These are phyloP conservation scores for Diplodia scrobiculata DNA, from an alignment of 2,329 filamentous ascomycete genomes.

Conservation along the genomic window DNA sequence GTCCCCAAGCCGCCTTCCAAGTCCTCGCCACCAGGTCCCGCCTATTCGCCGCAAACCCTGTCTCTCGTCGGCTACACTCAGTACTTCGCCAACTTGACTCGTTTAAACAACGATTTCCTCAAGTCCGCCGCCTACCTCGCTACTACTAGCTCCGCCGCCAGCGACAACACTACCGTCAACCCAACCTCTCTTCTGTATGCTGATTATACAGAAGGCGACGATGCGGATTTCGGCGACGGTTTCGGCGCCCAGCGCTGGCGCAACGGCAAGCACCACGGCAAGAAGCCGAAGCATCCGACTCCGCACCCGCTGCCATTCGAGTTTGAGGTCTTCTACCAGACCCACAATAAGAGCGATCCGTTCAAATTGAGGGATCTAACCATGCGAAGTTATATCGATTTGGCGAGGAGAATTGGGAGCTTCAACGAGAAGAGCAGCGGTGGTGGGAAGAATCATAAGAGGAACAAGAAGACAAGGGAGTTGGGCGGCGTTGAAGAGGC, in stretches of 20 bases:
- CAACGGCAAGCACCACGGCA: slow-evolving; percentile 63
- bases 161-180: slow-evolving; percentile 15
- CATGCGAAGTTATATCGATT: slow-evolving; percentile 73
- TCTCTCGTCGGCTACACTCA: slow-evolving; percentile 81
- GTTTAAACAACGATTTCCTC: slow-evolving; percentile 73
- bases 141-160: slow-evolving; percentile 33
- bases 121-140: background rate
- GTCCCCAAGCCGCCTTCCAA: slow-evolving; percentile 72
- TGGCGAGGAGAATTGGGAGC: slow-evolving; percentile 75
- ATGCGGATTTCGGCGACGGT: slow-evolving; percentile 36
- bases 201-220: slow-evolving; percentile 34
- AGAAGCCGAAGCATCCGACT: slow-evolving; percentile 50
- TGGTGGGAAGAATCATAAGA: slow-evolving; percentile 31
- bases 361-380: slow-evolving; percentile 83
- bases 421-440: slow-evolving; percentile 30
- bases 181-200: slow-evolving; percentile 3
- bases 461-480: slow-evolving; percentile 30
- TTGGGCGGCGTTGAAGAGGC: background rate
- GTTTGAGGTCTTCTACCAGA: slow-evolving; percentile 85
- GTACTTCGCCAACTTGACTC: slow-evolving; percentile 91
- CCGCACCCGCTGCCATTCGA: slow-evolving; percentile 66
- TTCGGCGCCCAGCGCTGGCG: slow-evolving; percentile 57
- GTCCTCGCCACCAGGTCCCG: slow-evolving; percentile 76
- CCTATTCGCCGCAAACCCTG: slow-evolving; percentile 82
- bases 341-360: slow-evolving; percentile 66